Conservation (phyloP, 257 asterid species). For the Fraxinus americana region DNA sequence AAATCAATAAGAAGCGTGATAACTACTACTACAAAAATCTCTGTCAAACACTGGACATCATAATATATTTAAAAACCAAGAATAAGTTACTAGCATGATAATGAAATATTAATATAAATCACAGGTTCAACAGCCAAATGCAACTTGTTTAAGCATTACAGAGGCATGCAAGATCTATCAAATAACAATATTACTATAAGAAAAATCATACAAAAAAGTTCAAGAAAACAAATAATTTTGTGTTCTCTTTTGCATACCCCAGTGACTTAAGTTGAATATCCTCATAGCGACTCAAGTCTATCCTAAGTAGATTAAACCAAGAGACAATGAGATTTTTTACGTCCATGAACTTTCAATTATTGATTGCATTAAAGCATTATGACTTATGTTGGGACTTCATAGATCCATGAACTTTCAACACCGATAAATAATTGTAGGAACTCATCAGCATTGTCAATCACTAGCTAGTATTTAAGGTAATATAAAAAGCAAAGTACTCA, state of each 20-base stretch:
- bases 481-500: neutral
- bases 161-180: neutral
- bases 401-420: neutral
- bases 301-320: neutral
- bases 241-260: neutral
- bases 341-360: too few species aligned
- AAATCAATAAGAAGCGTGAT: constrained; percentile 13
- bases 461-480: neutral
- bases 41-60: constrained; percentile 8
- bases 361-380: neutral
- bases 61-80: neutral
- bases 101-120: neutral
- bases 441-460: neutral
- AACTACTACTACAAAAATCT: constrained; percentile 4
- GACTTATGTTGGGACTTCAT: neutral
- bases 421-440: neutral
- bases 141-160: neutral
- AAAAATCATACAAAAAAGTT: neutral
- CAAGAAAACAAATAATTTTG: neutral
- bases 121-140: neutral
- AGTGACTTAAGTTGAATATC: neutral
- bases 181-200: neutral
- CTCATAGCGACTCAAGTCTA: neutral
- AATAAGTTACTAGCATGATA: neutral
- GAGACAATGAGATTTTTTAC: too few species aligned